Base-by-base conservation (phyloP, 139 green algal genomes). In the Volvox reticuliferus region DNA sequence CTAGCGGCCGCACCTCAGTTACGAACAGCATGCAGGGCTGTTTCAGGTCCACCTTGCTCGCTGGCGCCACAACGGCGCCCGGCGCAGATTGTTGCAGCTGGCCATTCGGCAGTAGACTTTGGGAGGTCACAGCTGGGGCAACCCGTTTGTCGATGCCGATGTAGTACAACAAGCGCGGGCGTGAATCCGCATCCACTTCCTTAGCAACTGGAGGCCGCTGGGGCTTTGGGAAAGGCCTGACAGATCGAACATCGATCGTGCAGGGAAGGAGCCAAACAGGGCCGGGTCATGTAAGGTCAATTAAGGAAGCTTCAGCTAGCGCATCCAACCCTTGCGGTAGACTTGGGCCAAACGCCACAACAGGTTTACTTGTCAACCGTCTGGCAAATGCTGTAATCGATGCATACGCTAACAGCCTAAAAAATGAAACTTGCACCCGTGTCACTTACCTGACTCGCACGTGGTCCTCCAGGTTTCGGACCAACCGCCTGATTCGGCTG, bases 401-500 rank as follows among this genome's bases (percentile, higher is more conserved):
- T 14, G 44, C 44, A 55, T 9, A 55, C 44, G 44, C n/a, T n/a
- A n/a, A n/a, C n/a, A n/a, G n/a, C n/a, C n/a, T n/a, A n/a, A n/a
- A n/a, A n/a, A n/a, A n/a, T n/a, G n/a, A n/a, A n/a, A n/a, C n/a
- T n/a, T n/a, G n/a, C n/a, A n/a, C n/a, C n/a, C n/a, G n/a, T 86
- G 18, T 35, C 61, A 78, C 89, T 67, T 21, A 84, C 55, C 37
- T 86, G 71, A 97, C 93, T 62, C 93, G 92, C 21, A 97, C 91
- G 67, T 93, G 84, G 79, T 96, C 94, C 85, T 98, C 93, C 67
- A 97, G 94, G 68, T 93, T 90, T 12, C 93, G 89, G 55, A 98
- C 94, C 33, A 99, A 95, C 71, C 96, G 91, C 1, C 98, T 90
- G 83, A 99, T 91, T 68, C 97, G 92, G 22, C 96, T 98, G 79